These are phyloP conservation scores for Parafenestella ontariensis DNA, from an alignment of 2,329 filamentous ascomycete species.

Conservation along the genomic window DNA sequence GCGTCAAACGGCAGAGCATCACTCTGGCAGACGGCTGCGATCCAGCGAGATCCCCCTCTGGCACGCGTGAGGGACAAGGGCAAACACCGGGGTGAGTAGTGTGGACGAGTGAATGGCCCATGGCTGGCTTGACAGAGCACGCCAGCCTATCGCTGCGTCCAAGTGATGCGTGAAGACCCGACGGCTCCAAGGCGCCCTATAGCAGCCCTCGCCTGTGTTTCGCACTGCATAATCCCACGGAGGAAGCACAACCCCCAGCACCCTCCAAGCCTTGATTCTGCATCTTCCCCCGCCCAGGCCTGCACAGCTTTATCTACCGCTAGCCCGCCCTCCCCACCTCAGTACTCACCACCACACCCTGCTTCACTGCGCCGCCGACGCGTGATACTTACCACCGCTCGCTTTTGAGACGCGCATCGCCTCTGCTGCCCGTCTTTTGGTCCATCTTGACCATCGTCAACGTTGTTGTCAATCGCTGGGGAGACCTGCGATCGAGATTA, in stretches of 20 bases:
- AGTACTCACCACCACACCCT: constrained; percentile 17
- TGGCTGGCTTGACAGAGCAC: constrained; percentile 20
- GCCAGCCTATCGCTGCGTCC: constrained; percentile 33
- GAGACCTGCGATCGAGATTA: constrained; percentile 30
- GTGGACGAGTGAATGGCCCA: constrained; percentile 18
- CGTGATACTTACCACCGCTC: constrained; percentile 12
- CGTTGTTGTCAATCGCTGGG: constrained; percentile 17
- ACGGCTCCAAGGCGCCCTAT: constrained; percentile 44
- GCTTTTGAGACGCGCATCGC: constrained; percentile 10
- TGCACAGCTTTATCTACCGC: constrained; percentile 29
- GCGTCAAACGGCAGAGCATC: constrained; percentile 27
- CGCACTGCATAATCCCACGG: constrained; percentile 36
- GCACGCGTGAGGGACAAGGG: constrained; percentile 16
- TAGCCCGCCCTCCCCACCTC: constrained; percentile 37
- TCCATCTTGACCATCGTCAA: constrained; percentile 2
- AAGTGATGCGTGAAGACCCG: constrained; percentile 44
- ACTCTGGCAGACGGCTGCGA: constrained; percentile 22
- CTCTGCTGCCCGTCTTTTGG: constrained; percentile 15
- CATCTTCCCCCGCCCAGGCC: constrained; percentile 20
- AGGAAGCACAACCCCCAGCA: constrained; percentile 11
- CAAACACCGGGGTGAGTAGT: constrained; percentile 23
- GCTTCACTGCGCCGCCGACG: constrained; percentile 21
- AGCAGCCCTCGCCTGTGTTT: constrained; percentile 23
- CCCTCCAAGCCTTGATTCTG: constrained; percentile 7
- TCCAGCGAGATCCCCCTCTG: constrained; percentile 11